These are phyloP conservation scores for Paramecium sonneborni DNA, from an alignment of 73 alveolate genomes.

Conservation along the genomic window DNA sequence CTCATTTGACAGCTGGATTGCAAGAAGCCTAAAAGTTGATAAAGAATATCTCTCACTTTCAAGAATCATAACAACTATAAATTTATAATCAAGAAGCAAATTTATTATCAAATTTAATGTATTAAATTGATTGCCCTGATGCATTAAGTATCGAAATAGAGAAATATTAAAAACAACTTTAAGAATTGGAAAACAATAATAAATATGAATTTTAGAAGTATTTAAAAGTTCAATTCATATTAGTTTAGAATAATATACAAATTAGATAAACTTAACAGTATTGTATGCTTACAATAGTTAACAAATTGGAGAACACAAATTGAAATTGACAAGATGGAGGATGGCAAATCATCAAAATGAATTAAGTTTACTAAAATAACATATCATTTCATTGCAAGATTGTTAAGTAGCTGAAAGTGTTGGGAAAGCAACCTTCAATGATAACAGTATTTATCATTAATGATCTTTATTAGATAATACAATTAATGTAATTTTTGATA, in stretches of 20 bases:
- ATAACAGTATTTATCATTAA: neutral
- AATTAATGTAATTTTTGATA: neutral
- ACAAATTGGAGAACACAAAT: neutral
- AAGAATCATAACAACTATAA: neutral
- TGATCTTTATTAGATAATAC: neutral
- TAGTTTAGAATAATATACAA: neutral
- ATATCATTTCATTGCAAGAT: neutral
- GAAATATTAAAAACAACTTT: neutral
- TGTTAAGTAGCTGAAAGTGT: neutral
- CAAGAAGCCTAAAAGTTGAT: neutral
- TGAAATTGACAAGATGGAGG: neutral
- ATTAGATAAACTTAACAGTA: neutral
- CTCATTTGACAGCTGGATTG: neutral
- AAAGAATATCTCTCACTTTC: neutral
- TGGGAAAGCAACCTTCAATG: neutral
- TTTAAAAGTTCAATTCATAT: neutral
- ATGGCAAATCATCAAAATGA: neutral
- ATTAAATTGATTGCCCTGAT: constrained; percentile 10
- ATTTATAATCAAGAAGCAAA: neutral
- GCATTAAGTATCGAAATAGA: neutral
- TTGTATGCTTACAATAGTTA: neutral
- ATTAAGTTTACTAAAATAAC: neutral
- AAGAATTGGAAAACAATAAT: neutral
- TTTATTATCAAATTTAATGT: neutral
- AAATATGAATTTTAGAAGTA: neutral